Evolutionary conservation across 305 asterid genomes (phyloP).

Genomic region (Fraxinus latifolia): DNA sequence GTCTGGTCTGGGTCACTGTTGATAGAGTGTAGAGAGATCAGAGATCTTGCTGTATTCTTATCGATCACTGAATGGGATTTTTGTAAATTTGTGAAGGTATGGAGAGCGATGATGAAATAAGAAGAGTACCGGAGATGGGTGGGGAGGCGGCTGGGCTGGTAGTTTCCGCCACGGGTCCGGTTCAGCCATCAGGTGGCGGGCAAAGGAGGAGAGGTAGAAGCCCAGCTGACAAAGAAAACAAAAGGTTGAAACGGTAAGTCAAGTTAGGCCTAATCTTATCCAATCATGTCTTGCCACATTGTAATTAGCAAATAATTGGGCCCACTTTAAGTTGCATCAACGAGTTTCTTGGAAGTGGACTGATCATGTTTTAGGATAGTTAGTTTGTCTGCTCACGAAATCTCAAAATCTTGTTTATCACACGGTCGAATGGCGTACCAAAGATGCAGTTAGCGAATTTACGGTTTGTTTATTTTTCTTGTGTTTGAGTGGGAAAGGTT

Average conservation of each 20-base stretch:
- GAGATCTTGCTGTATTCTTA: conserved; percentile 12
- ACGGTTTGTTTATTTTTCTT: not conserved
- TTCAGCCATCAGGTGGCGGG: conserved; percentile 54
- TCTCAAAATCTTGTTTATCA: not conserved
- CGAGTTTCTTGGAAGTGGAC: conserved; percentile 21
- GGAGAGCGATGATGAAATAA: conserved; percentile 97
- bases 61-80: not conserved
- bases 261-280: conserved; percentile 21
- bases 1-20: not conserved
- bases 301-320: conserved; percentile 12
- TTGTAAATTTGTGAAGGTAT: conserved; percentile 45
- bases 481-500: conserved; percentile 44
- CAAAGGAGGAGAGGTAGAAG: conserved; percentile 78
- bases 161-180: conserved; percentile 53
- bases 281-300: conserved; percentile 34
- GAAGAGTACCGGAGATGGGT: conserved; percentile 94
- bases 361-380: conserved; percentile 3
- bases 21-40: not conserved
- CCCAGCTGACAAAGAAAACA: conserved; percentile 90
- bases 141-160: conserved; percentile 54
- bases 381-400: not conserved
- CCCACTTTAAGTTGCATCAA: conserved; percentile 17
- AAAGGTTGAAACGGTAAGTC: conserved; percentile 74
- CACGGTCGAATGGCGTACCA: not conserved
- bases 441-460: not conserved